Evolutionary conservation across 2,329 filamentous ascomycete species (phyloP).

Genomic region (Coniochaeta prunicola): DNA sequence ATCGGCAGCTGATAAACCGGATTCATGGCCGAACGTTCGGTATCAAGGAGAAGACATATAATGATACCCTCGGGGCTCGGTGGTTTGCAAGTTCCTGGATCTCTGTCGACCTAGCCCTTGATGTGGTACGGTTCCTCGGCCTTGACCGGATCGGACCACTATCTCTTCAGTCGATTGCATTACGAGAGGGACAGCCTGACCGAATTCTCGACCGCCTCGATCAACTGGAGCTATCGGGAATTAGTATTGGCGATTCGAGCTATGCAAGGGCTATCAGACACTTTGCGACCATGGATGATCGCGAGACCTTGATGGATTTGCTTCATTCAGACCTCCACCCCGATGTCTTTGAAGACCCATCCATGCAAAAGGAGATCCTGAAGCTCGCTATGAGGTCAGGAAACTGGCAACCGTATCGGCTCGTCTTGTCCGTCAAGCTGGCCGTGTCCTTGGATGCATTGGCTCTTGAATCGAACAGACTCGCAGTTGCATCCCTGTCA

Average conservation of each 20-base stretch:
- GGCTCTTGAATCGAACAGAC: slow-evolving; percentile 22
- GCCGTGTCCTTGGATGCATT: slow-evolving; percentile 21
- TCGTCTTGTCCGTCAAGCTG: slow-evolving; percentile 37
- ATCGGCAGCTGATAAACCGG: slow-evolving; percentile 27
- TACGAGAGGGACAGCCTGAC: slow-evolving; percentile 50
- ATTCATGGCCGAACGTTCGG: slow-evolving; percentile 30
- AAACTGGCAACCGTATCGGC: slow-evolving; percentile 32
- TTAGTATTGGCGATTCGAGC: slow-evolving; percentile 53
- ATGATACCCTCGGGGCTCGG: slow-evolving; percentile 67
- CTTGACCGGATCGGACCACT: slow-evolving; percentile 66
- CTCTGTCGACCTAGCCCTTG: slow-evolving; percentile 64
- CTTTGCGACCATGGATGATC: slow-evolving; percentile 52
- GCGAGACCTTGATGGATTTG: slow-evolving; percentile 36
- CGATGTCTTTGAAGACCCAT: slow-evolving; percentile 43
- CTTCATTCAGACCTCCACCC: slow-evolving; percentile 45
- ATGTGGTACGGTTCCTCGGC: slow-evolving; percentile 62
- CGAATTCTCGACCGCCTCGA: slow-evolving; percentile 52
- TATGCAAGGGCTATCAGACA: slow-evolving; percentile 61
- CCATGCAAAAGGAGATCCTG: slow-evolving; percentile 31
- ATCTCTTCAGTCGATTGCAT: slow-evolving; percentile 69
- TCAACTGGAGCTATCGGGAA: slow-evolving; percentile 53
- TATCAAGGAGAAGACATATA: slow-evolving; percentile 41
- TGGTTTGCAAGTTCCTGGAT: slow-evolving; percentile 71
- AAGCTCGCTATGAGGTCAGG: slow-evolving; percentile 23
- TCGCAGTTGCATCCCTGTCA: slow-evolving; percentile 22